Evolutionary conservation across 2,329 filamentous ascomycete species (phyloP).

Genomic region (Pyrenophora seminiperda): DNA sequence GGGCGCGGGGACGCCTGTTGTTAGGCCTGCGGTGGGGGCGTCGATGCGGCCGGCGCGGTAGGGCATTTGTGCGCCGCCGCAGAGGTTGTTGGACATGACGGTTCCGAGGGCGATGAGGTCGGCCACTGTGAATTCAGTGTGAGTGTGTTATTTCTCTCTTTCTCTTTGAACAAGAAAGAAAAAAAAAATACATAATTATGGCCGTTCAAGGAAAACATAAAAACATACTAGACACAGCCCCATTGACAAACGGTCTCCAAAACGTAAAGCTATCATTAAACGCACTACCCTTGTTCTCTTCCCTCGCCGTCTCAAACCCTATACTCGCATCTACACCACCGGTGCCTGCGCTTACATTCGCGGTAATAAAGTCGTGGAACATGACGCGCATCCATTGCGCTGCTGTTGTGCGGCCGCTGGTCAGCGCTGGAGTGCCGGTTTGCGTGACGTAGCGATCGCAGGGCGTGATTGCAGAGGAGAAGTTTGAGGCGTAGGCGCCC

Average conservation of each 20-base stretch:
- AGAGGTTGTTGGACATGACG: slow-evolving; percentile 31
- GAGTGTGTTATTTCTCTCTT: too few species aligned
- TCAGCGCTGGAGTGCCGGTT: slow-evolving; percentile 7
- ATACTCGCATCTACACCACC: slow-evolving; percentile 42
- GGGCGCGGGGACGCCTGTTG: slow-evolving; percentile 33
- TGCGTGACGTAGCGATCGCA: slow-evolving; percentile 23
- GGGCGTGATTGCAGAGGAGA: slow-evolving; percentile 24
- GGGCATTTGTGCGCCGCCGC: slow-evolving; percentile 31
- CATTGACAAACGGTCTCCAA: slow-evolving; percentile 29
- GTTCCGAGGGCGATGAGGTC: slow-evolving; percentile 35
- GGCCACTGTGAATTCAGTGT: too few species aligned
- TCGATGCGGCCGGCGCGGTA: slow-evolving; percentile 33
- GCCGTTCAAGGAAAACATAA: background rate
- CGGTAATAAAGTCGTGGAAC: slow-evolving; percentile 41
- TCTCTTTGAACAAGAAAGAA: too few species aligned
- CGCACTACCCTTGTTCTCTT: slow-evolving; percentile 33
- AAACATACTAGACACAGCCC: slow-evolving; percentile 5
- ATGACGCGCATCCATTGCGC: slow-evolving; percentile 37
- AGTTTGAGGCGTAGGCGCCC: slow-evolving; percentile 22
- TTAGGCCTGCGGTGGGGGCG: slow-evolving; percentile 25
- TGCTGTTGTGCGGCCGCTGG: slow-evolving; percentile 16
- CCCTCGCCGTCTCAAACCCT: slow-evolving; percentile 32
- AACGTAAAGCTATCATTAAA: slow-evolving; percentile 39
- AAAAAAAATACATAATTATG: too few species aligned
- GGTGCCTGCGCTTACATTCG: slow-evolving; percentile 27